Base-by-base conservation (phyloP, 495 filamentous ascomycete genomes). In the Pyrenula massariospora region DNA sequence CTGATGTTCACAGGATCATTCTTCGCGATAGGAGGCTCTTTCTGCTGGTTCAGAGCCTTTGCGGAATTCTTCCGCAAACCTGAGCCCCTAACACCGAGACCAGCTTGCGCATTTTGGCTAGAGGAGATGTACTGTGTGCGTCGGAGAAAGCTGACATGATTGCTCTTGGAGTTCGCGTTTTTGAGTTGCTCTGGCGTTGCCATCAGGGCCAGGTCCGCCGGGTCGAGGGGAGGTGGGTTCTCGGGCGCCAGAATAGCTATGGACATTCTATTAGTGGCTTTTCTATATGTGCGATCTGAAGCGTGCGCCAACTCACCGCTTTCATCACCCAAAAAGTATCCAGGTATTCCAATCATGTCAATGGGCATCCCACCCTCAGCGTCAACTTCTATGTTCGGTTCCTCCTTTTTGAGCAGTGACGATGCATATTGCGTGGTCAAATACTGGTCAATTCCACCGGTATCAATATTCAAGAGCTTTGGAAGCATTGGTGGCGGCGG, bases 281-380 rank as follows among this genome's bases (percentile, higher is more conserved):
- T 20, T 24, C 20, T 48, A 19, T 0, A 36, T 57, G 49, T 22
- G 2, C 15, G 47, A n/a, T n/a, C n/a, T n/a, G n/a, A n/a, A n/a
- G n/a, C n/a, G n/a, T n/a, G n/a, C n/a, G 31, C 20, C 12, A 80
- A 90, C 50, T 62, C 77, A 96, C 93, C 87, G 70, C 86, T 87
- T 75, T 98, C 93, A 71, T 98, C 89, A 55, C 91, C 91, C 60
- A 97, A 82, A 65, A 97, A 96, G 49, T 97, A 81, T 0, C 91
- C 87, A 3, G 94, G 94, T 68, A 97, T 85, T 60, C 94, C 93
- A 49, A 96, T 86, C 50, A 98, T 73, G 67, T 98, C 92, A 68
- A 98, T 83, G 47, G 89, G 89, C 92, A 98, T 96, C 36, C 94
- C 93, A 57, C 96, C 82, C 74, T 97, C 94, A 20, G 91, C 91